A percentile compares a stretch with the other conserved stretches of the same genome.
These are phyloP conservation scores for Aspergillus mulundensis DNA, from an alignment of 495 filamentous ascomycete species.

Conservation along the genomic window DNA sequence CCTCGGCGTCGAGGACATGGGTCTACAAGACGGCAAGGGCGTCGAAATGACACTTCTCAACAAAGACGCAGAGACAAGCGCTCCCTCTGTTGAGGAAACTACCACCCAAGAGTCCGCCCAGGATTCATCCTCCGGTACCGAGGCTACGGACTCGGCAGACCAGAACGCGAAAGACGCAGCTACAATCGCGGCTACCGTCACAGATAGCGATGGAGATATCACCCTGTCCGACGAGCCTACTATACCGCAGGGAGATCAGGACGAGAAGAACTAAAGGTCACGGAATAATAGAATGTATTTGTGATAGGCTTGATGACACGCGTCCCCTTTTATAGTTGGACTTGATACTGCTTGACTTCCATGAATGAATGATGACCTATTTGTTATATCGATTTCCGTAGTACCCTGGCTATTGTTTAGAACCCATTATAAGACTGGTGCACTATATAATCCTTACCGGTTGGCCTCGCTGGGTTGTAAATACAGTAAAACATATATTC, in stretches of 20 bases:
- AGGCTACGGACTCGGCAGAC: not conserved
- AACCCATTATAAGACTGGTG: no score
- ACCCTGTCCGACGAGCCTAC: conserved; percentile 31
- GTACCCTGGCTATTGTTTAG: no score
- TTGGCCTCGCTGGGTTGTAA: no score
- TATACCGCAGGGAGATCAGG: not conserved
- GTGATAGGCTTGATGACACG: no score
- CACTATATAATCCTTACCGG: no score
- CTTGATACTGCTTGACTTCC: not conserved
- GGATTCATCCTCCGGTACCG: not conserved
- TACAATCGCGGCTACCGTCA: not conserved
- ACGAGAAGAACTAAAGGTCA: not conserved
- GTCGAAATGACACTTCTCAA: conserved; percentile 38
- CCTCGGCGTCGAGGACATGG: conserved; percentile 83
- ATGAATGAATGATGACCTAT: not conserved
- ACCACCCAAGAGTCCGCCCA: not conserved
- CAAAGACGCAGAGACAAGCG: conserved; percentile 12
- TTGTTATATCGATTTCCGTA: no score
- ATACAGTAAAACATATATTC: no score
- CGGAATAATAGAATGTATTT: no score
- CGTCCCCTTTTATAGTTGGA: not conserved
- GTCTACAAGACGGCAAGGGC: conserved; percentile 62
- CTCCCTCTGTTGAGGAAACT: conserved; percentile 1
- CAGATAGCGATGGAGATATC: conserved; percentile 43
- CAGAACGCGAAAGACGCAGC: not conserved